Evolutionary conservation across 768 basidiomycete genomes (phyloP), one percentile per base, ranked within the genome.

Genomic region (Pisolithus microcarpus): DNA sequence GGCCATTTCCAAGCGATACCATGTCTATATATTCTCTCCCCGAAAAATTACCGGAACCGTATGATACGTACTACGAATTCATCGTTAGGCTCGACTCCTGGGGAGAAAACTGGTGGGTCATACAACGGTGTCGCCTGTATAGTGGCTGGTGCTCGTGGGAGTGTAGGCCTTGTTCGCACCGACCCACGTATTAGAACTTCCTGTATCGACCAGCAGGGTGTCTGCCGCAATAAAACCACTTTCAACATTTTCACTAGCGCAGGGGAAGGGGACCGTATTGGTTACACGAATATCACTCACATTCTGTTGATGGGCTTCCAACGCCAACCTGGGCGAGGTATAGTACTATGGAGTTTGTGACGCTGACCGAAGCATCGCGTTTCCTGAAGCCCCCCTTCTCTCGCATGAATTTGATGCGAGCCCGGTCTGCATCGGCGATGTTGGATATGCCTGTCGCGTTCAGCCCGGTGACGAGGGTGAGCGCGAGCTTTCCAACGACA

Each of bases 111-210:
- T 60, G 46, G 26, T 45, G 13, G 23, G 26, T 10, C 48, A 1
- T 56, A 65, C 62, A 10, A 58, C 52, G 24, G 45, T n/a, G 1
- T 54, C 43, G 4, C 60, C 63, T 18, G 63, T 65, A 47, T 55
- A 31, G 9, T 43, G 15, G 23, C 62, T 61, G 4, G 53, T 53
- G 30, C 23, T 56, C 3, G 63, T 61, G 7, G 49, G 48, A 9
- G 38, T 21, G 37, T 66, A 69, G 37, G 31, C 13, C 0, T 48
- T 43, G 18, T 24, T 50, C 15, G 66, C 64, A 46, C 67, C 67
- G 9, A 69, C 34, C 65, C 66, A 69, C 2, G 68, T 69, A 26
- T 60, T 61, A 3, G 65, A 54, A 46, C 67, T 70, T 44, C 67
- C 67, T 1, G 68, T 69, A 42, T 69, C 67, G 13, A 69, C 48